Base-by-base conservation (phyloP, 2,329 filamentous ascomycete genomes). In the Stemphylium vesicarium region DNA sequence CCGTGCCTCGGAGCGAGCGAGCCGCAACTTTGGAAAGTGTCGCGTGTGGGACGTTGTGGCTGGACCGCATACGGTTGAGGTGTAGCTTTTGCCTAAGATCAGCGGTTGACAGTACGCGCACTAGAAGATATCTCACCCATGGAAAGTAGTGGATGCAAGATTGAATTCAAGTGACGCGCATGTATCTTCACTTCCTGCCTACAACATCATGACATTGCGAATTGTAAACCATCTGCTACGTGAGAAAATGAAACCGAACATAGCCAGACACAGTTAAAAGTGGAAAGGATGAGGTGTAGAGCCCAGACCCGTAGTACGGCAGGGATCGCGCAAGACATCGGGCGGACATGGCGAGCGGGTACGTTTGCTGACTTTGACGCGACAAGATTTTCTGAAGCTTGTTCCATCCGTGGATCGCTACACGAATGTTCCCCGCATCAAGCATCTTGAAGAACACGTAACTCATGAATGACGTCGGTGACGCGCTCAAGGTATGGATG, bases 401-500 rank as follows among this genome's bases (percentile, higher is more conserved):
- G 32, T 35, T 36, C 32, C 13, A 18, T 20, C 42, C 20, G n/a
- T 45, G 42, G n/a, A 35, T 45, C 42, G 32, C 36, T 10, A 12
- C 20, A 9, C n/a, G 22, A 26, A n/a, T 11, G 32, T n/a, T 39
- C 44, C 44, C 44, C 16, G 44, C 35, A 47, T 45, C 20, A 18
- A 22, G 31, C 9, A 20, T 36, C 42, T 15, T 36, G 32, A 29
- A 16, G 32, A 22, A 26, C 42, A 45, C 42, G n/a, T 45, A 45
- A 26, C 20, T 45, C 42, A 26, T 36, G 13, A 36, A 26, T 45
- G 42, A 45, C 42, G 42, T 45, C 35, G 10, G 8, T 16, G 20
- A 11, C 2, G 11, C 4, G 20, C 9, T 64, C 54, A 75, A 20
- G 72, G 68, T 22, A 75, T 63, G 20, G 64, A 64, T 18, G 68